Percentiles rank a stretch among this genome's conserved stretches.
Conservation (phyloP, 257 asterid genomes). For the Salvia miltiorrhiza region DNA sequence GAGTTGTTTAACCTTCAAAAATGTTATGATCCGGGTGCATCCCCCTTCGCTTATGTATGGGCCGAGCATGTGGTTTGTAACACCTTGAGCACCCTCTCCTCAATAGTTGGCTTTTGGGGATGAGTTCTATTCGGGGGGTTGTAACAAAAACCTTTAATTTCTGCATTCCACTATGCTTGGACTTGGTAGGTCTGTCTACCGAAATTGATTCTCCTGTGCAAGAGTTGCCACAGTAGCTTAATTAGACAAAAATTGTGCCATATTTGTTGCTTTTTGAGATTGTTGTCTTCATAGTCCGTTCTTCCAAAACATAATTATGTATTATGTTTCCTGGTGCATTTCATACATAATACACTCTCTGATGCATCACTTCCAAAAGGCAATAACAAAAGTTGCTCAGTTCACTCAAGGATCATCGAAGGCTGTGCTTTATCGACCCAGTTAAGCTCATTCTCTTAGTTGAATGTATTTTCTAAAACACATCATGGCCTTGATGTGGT, state of each 20-base stretch:
- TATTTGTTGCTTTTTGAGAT: not conserved
- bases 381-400: not conserved
- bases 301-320: not conserved
- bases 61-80: too few relatives aligned
- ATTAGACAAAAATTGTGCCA: not conserved
- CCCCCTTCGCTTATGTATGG: too few relatives aligned
- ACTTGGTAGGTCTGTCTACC: not conserved
- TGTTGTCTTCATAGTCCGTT: not conserved
- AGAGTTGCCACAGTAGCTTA: not conserved
- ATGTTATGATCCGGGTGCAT: too few relatives aligned
- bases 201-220: not conserved
- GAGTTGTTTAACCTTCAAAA: not conserved
- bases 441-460: not conserved
- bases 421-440: not conserved
- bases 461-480: not conserved
- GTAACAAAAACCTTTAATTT: too few relatives aligned
- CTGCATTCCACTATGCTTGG: not conserved
- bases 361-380: not conserved
- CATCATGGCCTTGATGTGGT: not conserved
- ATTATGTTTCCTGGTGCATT: not conserved
- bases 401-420: not conserved
- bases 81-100: too few relatives aligned
- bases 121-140: too few relatives aligned
- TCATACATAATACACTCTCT: not conserved
- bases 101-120: too few relatives aligned